Conservation (phyloP, 345 rosid species). For the Corchorus olitorius region DNA sequence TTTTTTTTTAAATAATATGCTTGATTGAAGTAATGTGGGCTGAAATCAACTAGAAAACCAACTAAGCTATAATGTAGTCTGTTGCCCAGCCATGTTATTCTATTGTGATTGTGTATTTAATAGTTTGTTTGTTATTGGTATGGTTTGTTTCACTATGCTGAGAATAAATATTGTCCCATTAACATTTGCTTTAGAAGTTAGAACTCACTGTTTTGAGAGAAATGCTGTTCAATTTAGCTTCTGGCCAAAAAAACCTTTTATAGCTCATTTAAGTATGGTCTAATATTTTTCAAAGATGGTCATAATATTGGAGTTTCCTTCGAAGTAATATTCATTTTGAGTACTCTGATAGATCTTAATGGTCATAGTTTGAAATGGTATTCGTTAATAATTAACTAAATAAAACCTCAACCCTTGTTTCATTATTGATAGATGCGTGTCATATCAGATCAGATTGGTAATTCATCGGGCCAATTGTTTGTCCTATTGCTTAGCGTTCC, state of each 20-base stretch:
- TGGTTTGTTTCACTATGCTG: background rate
- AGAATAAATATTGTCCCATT: background rate
- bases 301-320: background rate
- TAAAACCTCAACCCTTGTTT: no score
- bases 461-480: background rate
- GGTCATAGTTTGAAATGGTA: background rate
- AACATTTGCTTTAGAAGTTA: background rate
- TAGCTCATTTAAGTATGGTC: background rate
- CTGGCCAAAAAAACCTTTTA: background rate
- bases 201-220: background rate
- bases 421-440: background rate
- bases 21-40: background rate
- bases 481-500: background rate
- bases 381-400: background rate
- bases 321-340: background rate
- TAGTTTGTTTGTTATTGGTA: background rate
- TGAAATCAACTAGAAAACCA: background rate
- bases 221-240: background rate
- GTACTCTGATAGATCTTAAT: background rate
- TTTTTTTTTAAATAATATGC: no score
- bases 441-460: background rate
- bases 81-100: background rate
- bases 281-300: slow-evolving; percentile 2
- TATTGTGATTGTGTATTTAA: background rate
- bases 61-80: background rate